A percentile compares a stretch with the other conserved stretches of the same genome.
Conservation (phyloP, 192 early-diverging fungal genomes). For the Backusella circina region DNA sequence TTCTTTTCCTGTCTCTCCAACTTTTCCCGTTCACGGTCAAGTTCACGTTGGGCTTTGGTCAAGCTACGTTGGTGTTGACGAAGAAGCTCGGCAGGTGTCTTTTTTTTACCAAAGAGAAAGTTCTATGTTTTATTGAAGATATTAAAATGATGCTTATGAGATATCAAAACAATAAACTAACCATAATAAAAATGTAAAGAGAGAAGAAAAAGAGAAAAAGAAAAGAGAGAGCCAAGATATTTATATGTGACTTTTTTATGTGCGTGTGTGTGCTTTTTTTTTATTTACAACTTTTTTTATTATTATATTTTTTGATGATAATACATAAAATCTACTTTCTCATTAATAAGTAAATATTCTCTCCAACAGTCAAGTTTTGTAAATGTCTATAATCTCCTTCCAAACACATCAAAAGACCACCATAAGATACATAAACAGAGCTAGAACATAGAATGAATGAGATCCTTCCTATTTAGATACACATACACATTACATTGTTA, state of each 20-base stretch:
- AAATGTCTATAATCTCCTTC: slow-evolving; percentile 82
- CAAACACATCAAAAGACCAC: slow-evolving; percentile 88
- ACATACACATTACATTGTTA: slow-evolving; percentile 1
- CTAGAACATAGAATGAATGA: slow-evolving; percentile 33
- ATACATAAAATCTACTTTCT: slow-evolving; percentile 48
- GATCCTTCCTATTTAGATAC: background rate
- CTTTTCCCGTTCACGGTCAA: slow-evolving; percentile 86
- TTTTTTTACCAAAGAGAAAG: slow-evolving; percentile 70
- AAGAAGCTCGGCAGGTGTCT: slow-evolving; percentile 90
- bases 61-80: slow-evolving; percentile 89
- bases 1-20: slow-evolving; percentile 96
- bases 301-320: background rate
- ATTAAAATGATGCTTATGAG: background rate
- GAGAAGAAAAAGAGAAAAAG: background rate
- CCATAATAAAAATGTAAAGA: background rate
- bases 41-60: slow-evolving; percentile 82
- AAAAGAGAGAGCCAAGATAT: background rate
- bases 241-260: background rate
- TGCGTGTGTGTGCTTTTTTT: background rate
- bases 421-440: slow-evolving; percentile 87
- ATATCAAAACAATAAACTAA: background rate
- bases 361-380: slow-evolving; percentile 80
- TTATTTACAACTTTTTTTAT: slow-evolving; percentile 1
- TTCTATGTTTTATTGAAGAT: slow-evolving; percentile 38
- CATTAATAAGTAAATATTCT: slow-evolving; percentile 90